Percentiles rank a stretch among this genome's conserved stretches.
Conservation (phyloP, 805 yeast species). For the Tetrapisispora taiwanensis region DNA sequence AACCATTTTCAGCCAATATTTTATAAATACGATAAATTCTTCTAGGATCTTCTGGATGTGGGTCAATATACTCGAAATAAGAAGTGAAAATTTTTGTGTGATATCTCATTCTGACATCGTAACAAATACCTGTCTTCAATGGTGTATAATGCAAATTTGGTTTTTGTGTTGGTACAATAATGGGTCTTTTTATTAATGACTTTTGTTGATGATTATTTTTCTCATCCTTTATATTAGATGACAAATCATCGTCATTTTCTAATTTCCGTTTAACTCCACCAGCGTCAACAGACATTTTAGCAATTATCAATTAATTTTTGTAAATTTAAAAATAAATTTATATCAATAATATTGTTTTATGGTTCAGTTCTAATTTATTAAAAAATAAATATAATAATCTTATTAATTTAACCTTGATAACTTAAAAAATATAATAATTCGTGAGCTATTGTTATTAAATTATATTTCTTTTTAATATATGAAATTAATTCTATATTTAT, state of each 20-base stretch:
- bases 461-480: no score
- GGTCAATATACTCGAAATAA: slow-evolving; percentile 89
- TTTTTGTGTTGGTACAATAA: slow-evolving; percentile 9
- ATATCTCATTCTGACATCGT: slow-evolving; percentile 95
- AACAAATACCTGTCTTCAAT: slow-evolving; percentile 84
- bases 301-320: no score
- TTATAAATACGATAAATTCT: slow-evolving; percentile 90
- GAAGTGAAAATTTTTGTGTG: slow-evolving; percentile 92
- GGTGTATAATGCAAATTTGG: slow-evolving; percentile 67
- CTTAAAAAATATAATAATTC: no score
- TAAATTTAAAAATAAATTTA: no score
- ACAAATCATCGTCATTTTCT: neutral
- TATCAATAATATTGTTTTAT: no score
- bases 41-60: slow-evolving; percentile 98
- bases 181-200: neutral
- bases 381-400: no score
- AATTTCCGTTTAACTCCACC: neutral
- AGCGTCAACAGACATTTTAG: neutral
- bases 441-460: no score
- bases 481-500: no score
- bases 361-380: no score
- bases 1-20: slow-evolving; percentile 86
- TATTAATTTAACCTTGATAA: no score
- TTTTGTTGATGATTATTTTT: no score
- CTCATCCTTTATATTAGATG: neutral